Evolutionary conservation across 192 early-diverging fungal genomes (phyloP).

Genomic region (Anaeromyces robustus): DNA sequence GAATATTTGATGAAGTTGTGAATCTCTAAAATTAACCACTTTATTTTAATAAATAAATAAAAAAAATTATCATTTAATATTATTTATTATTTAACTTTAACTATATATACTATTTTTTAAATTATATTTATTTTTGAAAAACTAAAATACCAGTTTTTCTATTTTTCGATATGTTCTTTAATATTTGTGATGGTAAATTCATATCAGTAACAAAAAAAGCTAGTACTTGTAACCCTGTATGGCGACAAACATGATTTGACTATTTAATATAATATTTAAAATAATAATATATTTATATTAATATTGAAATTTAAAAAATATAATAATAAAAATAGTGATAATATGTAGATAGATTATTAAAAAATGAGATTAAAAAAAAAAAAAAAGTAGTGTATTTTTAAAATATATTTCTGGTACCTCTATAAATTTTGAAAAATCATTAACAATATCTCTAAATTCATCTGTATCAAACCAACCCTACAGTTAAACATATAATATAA

Average conservation of each 20-base stretch:
- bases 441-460: slow-evolving; percentile 35
- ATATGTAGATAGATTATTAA: too few relatives aligned
- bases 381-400: too few relatives aligned
- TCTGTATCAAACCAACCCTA: slow-evolving; percentile 55
- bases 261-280: slow-evolving; percentile 8
- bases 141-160: slow-evolving; percentile 56
- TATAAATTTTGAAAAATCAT: slow-evolving; percentile 36
- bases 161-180: slow-evolving; percentile 45
- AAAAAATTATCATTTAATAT: background rate
- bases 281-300: slow-evolving; percentile 5
- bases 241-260: slow-evolving; percentile 21
- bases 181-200: slow-evolving; percentile 30
- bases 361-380: too few relatives aligned
- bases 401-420: too few relatives aligned
- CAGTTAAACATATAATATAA: too few relatives aligned
- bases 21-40: slow-evolving; percentile 38
- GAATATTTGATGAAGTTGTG: slow-evolving; percentile 40
- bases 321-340: too few relatives aligned
- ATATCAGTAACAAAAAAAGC: slow-evolving; percentile 57
- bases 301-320: too few relatives aligned
- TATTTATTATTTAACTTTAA: too few relatives aligned
- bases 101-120: too few relatives aligned
- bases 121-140: too few relatives aligned
- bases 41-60: slow-evolving; percentile 20
- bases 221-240: slow-evolving; percentile 53